Base-by-base conservation (phyloP, 2,329 filamentous ascomycete species). In the Lomentospora prolificans region DNA sequence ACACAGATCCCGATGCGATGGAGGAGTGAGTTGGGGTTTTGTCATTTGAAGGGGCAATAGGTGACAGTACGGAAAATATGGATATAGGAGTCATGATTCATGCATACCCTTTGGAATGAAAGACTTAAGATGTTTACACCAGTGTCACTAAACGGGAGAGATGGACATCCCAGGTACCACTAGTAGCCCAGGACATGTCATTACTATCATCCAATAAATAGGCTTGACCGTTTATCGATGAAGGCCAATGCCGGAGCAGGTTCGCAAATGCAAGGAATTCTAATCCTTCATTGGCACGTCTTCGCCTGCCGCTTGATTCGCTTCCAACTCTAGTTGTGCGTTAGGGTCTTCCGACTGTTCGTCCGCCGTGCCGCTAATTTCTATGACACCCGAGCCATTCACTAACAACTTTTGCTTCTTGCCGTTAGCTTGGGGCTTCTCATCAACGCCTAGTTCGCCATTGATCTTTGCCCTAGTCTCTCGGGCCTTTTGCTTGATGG, bases 401-500 rank as follows among this genome's bases (percentile, higher is more conserved):
- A 61, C 57, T 24, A 59, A 46, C 19, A 58, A 55, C 53, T 60
- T 59, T 31, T 59, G 57, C 51, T 57, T 58, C 39, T 55, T 56
- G 4, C 55, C 59, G 22, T 55, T 57, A 50, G 54, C 10, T 0
- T 30, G 12, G 19, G 30, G 39, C 12, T 51, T 53, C 52, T 58
- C 9, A 10, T 55, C 60, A 63, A 51, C 52, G 6, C 66, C 64
- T 60, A 73, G 72, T 5, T 76, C 77, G n/a, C 71, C 70, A 64
- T 70, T 73, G 61, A 77, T 70, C 55, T 72, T 70, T 22, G 76
- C 73, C 51, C 79, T 75, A 3, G 72, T 75, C 1, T 75, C 74
- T 9, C 71, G 72, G 1, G 80, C 75, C 60, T 81, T 64, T 48
- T 84, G 84, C 73, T 90, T 92, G 72, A 87, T 81, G 62, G 88